Evolutionary conservation across 78 protist genomes (phyloP).

Genomic region (slime mould (Dictyostelium discoideum)): DNA sequence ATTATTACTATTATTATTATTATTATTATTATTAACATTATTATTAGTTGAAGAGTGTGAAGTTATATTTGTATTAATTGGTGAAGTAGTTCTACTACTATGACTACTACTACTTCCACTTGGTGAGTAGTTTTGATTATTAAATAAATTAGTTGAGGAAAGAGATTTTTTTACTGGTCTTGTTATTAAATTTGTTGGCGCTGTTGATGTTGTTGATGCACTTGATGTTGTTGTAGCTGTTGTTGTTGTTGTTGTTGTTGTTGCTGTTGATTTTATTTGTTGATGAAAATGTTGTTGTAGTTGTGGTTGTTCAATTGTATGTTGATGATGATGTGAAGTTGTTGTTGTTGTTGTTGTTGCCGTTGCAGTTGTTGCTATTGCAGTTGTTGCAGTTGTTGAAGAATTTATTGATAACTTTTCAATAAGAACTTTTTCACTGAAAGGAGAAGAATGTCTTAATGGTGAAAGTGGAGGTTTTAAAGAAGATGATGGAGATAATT

Average conservation of each 20-base stretch:
- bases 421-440: background rate
- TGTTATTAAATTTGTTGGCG: background rate
- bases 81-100: background rate
- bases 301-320: background rate
- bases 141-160: background rate
- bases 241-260: background rate
- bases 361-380: background rate
- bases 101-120: background rate
- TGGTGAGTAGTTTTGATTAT: background rate
- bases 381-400: background rate
- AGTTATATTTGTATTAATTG: background rate
- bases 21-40: background rate
- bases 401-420: background rate
- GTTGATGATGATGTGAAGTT: background rate
- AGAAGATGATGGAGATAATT: background rate
- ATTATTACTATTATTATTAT: too few species aligned
- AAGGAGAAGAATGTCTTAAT: background rate
- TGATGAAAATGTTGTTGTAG: background rate
- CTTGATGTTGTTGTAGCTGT: background rate
- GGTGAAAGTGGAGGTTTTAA: slow-evolving; percentile 8
- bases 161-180: background rate
- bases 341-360: too few species aligned
- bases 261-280: background rate
- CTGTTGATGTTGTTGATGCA: background rate
- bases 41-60: background rate